Evolutionary conservation across 306 rosid genomes (phyloP), one percentile per base, ranked within the genome.

Genomic region (Citrullus mucosospermus): DNA sequence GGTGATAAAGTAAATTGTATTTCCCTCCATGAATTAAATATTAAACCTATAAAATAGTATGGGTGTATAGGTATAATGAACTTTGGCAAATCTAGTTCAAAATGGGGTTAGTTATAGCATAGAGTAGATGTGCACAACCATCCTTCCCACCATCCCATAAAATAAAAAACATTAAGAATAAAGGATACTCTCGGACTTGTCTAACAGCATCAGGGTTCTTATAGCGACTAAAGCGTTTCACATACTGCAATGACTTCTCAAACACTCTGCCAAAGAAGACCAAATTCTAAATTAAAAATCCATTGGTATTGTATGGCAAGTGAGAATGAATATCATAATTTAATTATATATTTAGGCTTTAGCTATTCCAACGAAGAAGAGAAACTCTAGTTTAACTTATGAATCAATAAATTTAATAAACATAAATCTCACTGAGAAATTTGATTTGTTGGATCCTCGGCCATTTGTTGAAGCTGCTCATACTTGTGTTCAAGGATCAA

Each of bases 141-240:
- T 43, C 38, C 38, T 44, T 20, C 36, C 75, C 75, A 43, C 55
- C 55, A 20, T 67, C 36, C 75, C 36, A 12, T n/a, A 43, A 69
- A 69, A 68, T 18, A 12, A 11, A 43, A 20, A 11, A 63, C 20
- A 63, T 10, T 36, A 30, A 15, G 18, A 80, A 78, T 5, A 60
- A 11, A 92, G 97, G 97, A 95, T 92, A 95, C 98, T 95, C 98
- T 87, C 98, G 89, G 14, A 95, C 98, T 91, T 95, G 98, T 85
- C 97, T 89, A 50, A 95, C 97, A 76, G 98, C 98, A 87, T 92
- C 97, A 0, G 98, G 97, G 82, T 92, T 95, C 85, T 92, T 95
- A 43, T 95, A 95, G 38, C 98, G 96, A 85, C 98, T 95, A 74
- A 95, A 92, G 14, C 96, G 97, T 91, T 95, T 95, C 85, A 95